These are phyloP conservation scores for Lentithecium fluviatile DNA, from an alignment of 495 filamentous ascomycete species.

Conservation along the genomic window DNA sequence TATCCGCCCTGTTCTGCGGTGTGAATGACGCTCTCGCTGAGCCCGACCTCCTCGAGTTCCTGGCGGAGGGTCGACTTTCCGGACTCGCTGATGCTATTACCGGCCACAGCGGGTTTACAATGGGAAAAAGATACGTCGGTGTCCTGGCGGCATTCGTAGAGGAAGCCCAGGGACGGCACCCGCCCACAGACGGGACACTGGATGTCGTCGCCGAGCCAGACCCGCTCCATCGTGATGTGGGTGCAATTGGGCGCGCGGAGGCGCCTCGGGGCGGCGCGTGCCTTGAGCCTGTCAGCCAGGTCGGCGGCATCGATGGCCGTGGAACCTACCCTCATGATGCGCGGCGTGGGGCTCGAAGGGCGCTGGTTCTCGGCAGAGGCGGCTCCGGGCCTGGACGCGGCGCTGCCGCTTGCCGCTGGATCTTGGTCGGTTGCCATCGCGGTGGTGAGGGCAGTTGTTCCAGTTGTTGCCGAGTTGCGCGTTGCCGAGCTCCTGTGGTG, in stretches of 20 bases:
- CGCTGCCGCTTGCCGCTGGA: no score
- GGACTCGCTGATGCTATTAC: background rate
- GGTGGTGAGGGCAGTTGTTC: no score
- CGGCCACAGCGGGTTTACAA: background rate
- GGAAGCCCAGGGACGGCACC: conserved; percentile 56
- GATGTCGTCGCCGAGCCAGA: conserved; percentile 45
- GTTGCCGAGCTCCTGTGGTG: no score
- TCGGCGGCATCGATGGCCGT: conserved; percentile 1
- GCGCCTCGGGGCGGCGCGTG: conserved; percentile 15
- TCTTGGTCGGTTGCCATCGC: no score
- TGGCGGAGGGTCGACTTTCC: conserved; percentile 28
- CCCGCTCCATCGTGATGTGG: conserved; percentile 59
- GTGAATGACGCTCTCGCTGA: conserved; percentile 44
- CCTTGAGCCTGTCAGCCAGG: conserved; percentile 14
- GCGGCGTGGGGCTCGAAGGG: background rate
- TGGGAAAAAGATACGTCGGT: conserved; percentile 12
- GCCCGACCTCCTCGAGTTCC: conserved; percentile 39
- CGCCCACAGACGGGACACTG: conserved; percentile 54
- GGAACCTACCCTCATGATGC: conserved; percentile 27
- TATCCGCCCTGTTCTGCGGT: conserved; percentile 55
- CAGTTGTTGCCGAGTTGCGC: no score
- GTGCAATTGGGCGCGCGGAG: conserved; percentile 49
- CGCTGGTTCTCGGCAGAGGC: background rate
- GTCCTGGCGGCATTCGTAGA: conserved; percentile 67
- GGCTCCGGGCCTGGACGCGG: background rate